Evolutionary conservation across 129 eudicot species (phyloP), one percentile per base, ranked within the genome.

Genomic region (Heracleum sosnowskyi): DNA sequence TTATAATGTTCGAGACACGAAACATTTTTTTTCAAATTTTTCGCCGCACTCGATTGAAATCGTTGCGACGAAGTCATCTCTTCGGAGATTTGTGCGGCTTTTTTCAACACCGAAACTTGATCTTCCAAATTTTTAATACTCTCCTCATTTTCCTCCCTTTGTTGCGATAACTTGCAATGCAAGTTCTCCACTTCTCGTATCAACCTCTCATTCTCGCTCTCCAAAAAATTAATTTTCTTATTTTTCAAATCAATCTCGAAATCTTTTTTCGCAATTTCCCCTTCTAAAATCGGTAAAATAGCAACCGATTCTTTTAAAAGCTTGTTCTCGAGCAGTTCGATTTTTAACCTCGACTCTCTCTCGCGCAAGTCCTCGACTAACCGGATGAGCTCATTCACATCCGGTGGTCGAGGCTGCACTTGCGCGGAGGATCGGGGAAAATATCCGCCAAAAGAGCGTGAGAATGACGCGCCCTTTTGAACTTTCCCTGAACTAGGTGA

Each of bases 401-500:
- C 97, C 34, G 97, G 98, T 0, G 98, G 98, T 20, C 89, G 89
- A 4, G 98, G 98, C 86, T 94, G 98, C 22, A 94, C 98, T 78
- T 94, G 98, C 13, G 97, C 93, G 53, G 98, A 94, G 17, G 97
- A 80, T 42, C 97, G 89, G 0, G 98, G 97, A 84, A 94, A 93
- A 82, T 93, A 94, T 1, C 75, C 93, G 5, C 97, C 97, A 69
- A 94, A 94, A 0, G 98, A 87, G 45, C 97, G 91, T 0, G 96
- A 86, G 74, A 88, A 86, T 53, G 77, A 81, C 16, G 89, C 86
- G 3, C 86, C 89, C 41, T 93, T 89, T 49, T 84, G 90, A 16
- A 53, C 45, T 75, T 87, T 84, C 9, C 76, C 89, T 4, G 83
- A 83, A 20, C 81, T 83, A 5, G 84, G 82, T 17, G 68, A 47